Evolutionary conservation across 495 filamentous ascomycete species (phyloP).

Genomic region (Lentithecium fluviatile): DNA sequence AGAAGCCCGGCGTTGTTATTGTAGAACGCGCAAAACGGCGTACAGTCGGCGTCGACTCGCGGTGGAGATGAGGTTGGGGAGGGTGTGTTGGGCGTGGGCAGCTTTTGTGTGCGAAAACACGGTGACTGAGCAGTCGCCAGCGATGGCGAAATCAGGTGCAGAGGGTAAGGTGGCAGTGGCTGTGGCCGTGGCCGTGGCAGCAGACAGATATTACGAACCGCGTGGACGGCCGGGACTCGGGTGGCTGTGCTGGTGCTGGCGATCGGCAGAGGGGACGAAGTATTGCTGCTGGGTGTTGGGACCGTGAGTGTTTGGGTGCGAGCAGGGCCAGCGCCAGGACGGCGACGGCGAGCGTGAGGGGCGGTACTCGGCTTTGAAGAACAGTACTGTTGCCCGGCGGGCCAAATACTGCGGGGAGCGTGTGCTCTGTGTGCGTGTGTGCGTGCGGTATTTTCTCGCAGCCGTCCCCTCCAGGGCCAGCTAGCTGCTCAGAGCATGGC

Average conservation of each 20-base stretch:
- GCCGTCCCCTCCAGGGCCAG: not conserved
- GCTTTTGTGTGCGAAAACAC: slow-evolving; percentile 21
- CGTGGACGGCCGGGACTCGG: not conserved
- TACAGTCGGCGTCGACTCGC: slow-evolving; percentile 8
- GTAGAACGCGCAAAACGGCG: slow-evolving; percentile 31
- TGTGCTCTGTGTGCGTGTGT: not conserved
- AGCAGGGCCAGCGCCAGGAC: no score
- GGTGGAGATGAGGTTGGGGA: slow-evolving; percentile 30
- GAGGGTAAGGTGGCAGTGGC: not conserved
- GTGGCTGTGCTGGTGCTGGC: slow-evolving; percentile 9
- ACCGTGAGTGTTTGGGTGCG: no score
- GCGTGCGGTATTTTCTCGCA: not conserved
- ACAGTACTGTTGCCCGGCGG: no score
- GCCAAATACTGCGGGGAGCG: no score
- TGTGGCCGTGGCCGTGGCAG: no score
- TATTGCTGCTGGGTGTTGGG: no score
- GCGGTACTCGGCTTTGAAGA: no score
- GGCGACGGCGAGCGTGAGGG: no score
- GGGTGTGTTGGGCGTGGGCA: slow-evolving; percentile 16
- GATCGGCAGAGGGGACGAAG: no score
- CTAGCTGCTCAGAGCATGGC: no score
- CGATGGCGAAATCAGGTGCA: not conserved
- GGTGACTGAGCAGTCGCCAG: slow-evolving; percentile 11
- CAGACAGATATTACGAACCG: no score
- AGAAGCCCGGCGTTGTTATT: slow-evolving; percentile 34